Conservation (phyloP, 2,329 filamentous ascomycete genomes). For the Colletotrichum spaethianum region DNA sequence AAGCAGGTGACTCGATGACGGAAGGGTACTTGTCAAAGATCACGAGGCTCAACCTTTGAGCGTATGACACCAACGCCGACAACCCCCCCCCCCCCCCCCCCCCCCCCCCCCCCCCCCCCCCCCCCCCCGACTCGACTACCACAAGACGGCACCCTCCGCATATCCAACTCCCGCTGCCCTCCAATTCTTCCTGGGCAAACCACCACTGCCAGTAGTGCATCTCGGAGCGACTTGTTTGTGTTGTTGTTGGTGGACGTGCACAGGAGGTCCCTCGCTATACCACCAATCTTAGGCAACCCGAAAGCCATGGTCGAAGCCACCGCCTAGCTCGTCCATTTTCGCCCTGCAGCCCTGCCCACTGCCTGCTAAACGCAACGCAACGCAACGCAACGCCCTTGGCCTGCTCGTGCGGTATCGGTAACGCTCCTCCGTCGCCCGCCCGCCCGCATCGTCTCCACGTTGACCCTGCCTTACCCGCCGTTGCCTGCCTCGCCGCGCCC, state of each 20-base stretch:
- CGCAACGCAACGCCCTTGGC: neutral
- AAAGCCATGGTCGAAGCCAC: conserved; percentile 38
- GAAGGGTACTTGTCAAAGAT: conserved; percentile 35
- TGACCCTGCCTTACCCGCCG: conserved; percentile 20
- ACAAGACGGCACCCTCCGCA: conserved; percentile 9
- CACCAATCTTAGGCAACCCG: conserved; percentile 20
- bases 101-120: too few species aligned
- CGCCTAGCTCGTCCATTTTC: conserved; percentile 27
- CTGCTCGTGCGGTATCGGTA: conserved; percentile 18
- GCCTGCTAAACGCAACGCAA: neutral
- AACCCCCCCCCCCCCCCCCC: too few species aligned
- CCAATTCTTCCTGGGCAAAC: neutral
- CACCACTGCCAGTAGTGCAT: neutral
- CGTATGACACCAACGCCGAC: conserved; percentile 34
- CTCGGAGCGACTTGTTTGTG: conserved; percentile 5
- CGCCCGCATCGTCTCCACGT: conserved; percentile 17
- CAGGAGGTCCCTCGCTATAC: neutral
- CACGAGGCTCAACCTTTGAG: conserved; percentile 39
- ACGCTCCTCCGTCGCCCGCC: neutral
- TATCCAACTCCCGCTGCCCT: neutral
- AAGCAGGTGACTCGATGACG: conserved; percentile 41
- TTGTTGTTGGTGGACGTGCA: conserved; percentile 8
- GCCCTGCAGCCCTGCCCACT: conserved; percentile 28
- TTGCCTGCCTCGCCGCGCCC: conserved; percentile 25
- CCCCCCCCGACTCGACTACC: conserved; percentile 30